A percentile compares a stretch with the other conserved stretches of the same genome.
Evolutionary conservation across 495 filamentous ascomycete genomes (phyloP).

Genomic region (Sporormia fimetaria): DNA sequence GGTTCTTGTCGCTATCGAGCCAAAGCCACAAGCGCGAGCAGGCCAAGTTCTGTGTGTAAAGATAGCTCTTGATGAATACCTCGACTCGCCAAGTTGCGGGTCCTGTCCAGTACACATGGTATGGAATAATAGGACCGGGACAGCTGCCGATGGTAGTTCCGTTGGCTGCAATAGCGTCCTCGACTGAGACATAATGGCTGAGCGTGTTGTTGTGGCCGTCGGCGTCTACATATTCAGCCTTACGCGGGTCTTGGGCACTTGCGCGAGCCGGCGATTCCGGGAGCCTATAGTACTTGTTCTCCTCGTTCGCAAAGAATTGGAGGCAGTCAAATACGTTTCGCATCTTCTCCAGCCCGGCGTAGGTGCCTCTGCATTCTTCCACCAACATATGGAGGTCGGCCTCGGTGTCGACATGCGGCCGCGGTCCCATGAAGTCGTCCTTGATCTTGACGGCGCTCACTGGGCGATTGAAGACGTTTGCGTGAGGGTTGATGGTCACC

Average conservation of each 20-base stretch:
- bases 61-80: slow-evolving; percentile 45
- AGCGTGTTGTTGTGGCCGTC: slow-evolving; percentile 35
- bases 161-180: slow-evolving; percentile 27
- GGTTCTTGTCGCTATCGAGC: slow-evolving; percentile 42
- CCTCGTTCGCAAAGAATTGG: slow-evolving; percentile 36
- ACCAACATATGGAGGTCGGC: slow-evolving; percentile 42
- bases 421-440: slow-evolving; percentile 41
- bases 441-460: slow-evolving; percentile 37
- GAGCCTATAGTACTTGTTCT: slow-evolving; percentile 40
- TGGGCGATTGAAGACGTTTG: slow-evolving; percentile 41
- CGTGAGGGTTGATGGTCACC: slow-evolving; percentile 35
- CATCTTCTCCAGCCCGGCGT: slow-evolving; percentile 42
- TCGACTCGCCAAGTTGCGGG: slow-evolving; percentile 48
- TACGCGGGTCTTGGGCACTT: slow-evolving; percentile 34
- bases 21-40: slow-evolving; percentile 44
- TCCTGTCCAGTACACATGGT: slow-evolving; percentile 49
- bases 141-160: slow-evolving; percentile 37
- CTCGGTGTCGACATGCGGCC: slow-evolving; percentile 41
- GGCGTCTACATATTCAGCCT: slow-evolving; percentile 35
- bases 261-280: slow-evolving; percentile 33
- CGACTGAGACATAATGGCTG: slow-evolving; percentile 27
- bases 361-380: slow-evolving; percentile 41
- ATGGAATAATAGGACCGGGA: slow-evolving; percentile 44
- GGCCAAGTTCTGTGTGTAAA: slow-evolving; percentile 47
- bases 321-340: slow-evolving; percentile 44